phyloP scores from a whole-genome alignment of 2,329 filamentous ascomycete species.

The Thielaviopsis populi region DNA sequence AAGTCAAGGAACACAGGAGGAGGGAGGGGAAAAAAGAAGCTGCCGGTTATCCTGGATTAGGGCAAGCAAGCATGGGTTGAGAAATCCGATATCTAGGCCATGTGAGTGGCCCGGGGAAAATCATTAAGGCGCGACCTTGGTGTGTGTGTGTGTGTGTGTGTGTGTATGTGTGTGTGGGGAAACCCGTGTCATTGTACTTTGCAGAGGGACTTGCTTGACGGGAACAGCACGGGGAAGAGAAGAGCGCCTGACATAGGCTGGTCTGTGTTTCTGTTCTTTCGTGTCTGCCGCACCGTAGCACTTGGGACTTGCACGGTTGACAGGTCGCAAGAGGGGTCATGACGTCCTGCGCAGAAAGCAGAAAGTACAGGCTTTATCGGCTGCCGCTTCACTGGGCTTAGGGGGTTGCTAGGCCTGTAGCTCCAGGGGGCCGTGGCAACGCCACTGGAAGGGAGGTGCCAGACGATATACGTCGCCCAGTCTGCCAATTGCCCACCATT shows the following conservation, averaged over 20 bases:
- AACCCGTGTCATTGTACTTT: background rate
- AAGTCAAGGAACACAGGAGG: background rate
- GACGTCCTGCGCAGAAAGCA: too few species aligned
- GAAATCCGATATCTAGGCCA: background rate
- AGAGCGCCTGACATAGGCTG: background rate
- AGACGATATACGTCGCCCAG: too few species aligned
- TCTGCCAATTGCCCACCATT: too few species aligned
- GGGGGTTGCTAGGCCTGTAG: too few species aligned
- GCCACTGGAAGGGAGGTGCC: too few species aligned
- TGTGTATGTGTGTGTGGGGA: too few species aligned
- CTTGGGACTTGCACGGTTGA: background rate
- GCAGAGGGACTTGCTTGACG: background rate
- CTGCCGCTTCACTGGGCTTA: too few species aligned
- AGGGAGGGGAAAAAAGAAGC: background rate
- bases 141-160: too few species aligned
- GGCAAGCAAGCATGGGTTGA: background rate
- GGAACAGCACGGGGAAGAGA: background rate
- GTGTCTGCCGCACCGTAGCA: background rate
- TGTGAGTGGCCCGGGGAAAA: background rate
- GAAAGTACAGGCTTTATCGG: background rate
- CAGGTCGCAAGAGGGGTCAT: background rate
- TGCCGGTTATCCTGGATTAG: background rate
- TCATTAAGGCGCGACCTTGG: background rate
- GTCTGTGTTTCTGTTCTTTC: background rate
- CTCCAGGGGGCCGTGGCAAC: too few species aligned